A percentile compares a stretch with the other conserved stretches of the same genome.
These are phyloP conservation scores for Leucaena leucocephala DNA, from an alignment of 306 rosid genomes.

Conservation along the genomic window DNA sequence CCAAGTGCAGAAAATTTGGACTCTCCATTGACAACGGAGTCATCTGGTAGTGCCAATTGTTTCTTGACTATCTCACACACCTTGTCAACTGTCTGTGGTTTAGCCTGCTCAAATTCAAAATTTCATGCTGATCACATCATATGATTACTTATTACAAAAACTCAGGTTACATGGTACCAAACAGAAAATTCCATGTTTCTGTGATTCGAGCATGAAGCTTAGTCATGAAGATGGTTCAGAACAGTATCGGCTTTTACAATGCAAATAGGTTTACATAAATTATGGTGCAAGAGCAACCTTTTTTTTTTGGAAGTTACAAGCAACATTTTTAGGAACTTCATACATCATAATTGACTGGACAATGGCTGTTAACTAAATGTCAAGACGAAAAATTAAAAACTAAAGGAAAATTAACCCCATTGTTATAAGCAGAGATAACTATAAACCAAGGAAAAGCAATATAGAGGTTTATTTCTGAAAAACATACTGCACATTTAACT, in stretches of 20 bases:
- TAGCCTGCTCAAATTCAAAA: conserved; percentile 57
- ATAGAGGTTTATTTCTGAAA: not conserved
- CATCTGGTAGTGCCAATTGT: conserved; percentile 74
- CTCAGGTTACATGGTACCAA: conserved; percentile 38
- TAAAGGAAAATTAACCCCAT: not conserved
- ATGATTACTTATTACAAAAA: not conserved
- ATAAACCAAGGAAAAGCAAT: not conserved
- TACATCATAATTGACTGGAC: not conserved
- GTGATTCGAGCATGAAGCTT: not conserved
- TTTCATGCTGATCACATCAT: not conserved
- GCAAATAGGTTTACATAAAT: not conserved
- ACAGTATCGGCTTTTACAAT: not conserved
- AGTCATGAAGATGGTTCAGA: conserved; percentile 3
- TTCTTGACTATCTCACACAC: conserved; percentile 73
- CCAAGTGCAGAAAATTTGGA: conserved; percentile 80
- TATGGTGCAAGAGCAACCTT: not conserved
- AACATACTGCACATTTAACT: conserved; percentile 65
- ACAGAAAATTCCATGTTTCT: not conserved
- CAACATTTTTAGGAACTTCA: not conserved
- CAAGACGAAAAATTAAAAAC: not conserved
- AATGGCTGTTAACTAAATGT: not conserved
- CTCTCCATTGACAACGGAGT: conserved; percentile 51
- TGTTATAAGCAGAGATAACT: not conserved
- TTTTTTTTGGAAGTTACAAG: not conserved
- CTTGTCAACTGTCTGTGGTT: conserved; percentile 73